Conservation (phyloP, 1,139 yeast genomes). For the Arxiozyma telluris region DNA sequence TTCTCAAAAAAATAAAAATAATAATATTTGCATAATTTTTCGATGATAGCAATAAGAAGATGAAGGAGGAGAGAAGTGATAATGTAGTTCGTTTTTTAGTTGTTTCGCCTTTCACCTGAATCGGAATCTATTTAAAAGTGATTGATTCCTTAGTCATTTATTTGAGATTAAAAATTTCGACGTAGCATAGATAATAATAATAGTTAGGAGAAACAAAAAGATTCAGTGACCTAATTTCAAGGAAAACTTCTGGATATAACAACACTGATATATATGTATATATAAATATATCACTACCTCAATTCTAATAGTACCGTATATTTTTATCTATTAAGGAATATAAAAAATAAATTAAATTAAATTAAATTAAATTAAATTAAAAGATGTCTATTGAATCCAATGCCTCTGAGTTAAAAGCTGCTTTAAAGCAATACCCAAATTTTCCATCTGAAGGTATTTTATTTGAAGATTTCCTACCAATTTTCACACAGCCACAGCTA, state of each 20-base stretch:
- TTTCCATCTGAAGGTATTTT: conserved; percentile 90
- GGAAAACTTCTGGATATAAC: background rate
- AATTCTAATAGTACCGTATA: background rate
- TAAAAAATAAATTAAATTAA: no score
- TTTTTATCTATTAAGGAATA: background rate
- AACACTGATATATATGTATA: background rate
- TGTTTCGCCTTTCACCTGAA: no score
- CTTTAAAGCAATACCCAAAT: conserved; percentile 77
- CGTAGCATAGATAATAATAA: no score
- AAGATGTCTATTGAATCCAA: conserved; percentile 33
- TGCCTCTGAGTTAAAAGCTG: conserved; percentile 53
- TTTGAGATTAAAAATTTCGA: background rate
- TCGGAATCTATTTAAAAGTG: background rate
- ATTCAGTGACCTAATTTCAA: background rate
- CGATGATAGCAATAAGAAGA: background rate
- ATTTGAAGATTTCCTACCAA: conserved; percentile 92
- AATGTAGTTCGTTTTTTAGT: no score
- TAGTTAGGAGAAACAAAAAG: no score
- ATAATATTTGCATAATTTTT: no score
- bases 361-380: no score
- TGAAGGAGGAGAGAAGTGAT: background rate
- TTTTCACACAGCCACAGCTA: conserved; percentile 70
- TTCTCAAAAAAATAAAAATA: no score
- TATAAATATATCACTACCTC: background rate
- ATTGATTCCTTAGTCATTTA: background rate